Percentiles rank a stretch among this genome's conserved stretches.
These are phyloP conservation scores for Lodderomyces parapsilosis DNA, from an alignment of 1,139 yeast species.

Conservation along the genomic window DNA sequence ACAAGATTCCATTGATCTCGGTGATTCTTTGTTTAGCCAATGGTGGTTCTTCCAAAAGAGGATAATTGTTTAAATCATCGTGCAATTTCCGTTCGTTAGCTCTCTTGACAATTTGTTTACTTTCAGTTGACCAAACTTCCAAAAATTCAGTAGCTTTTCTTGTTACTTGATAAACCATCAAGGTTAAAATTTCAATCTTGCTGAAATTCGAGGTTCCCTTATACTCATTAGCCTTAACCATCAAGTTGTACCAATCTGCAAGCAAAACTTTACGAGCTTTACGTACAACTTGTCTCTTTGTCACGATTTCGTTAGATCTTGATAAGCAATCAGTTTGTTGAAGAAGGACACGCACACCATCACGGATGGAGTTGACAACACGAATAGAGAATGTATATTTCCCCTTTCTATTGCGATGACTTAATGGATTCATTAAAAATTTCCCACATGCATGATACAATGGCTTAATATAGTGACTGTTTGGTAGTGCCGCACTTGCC, in stretches of 20 bases:
- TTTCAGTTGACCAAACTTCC: conserved; percentile 72
- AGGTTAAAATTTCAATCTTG: conserved; percentile 68
- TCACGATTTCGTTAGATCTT: conserved; percentile 76
- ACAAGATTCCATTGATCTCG: conserved; percentile 70
- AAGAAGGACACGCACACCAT: conserved; percentile 76
- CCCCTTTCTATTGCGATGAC: conserved; percentile 41
- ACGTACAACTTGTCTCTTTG: conserved; percentile 65
- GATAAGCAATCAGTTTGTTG: conserved; percentile 84
- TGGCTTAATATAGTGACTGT: conserved; percentile 52
- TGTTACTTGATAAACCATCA: conserved; percentile 72
- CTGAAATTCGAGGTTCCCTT: conserved; percentile 66
- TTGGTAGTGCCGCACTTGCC: conserved; percentile 29
- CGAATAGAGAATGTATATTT: conserved; percentile 46
- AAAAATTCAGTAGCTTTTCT: conserved; percentile 71
- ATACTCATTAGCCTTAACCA: conserved; percentile 82
- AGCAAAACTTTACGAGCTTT: conserved; percentile 75
- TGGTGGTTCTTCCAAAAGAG: conserved; percentile 56
- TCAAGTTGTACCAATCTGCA: conserved; percentile 88
- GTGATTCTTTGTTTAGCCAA: conserved; percentile 67
- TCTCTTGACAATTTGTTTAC: conserved; percentile 37
- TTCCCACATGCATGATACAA: conserved; percentile 73
- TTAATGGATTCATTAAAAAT: conserved; percentile 69
- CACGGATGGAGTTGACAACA: conserved; percentile 55
- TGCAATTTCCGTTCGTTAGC: conserved; percentile 22
- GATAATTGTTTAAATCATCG: conserved; percentile 42